Evolutionary conservation across 2,329 filamentous ascomycete species (phyloP).

Genomic region (Xylariaceae sp.): DNA sequence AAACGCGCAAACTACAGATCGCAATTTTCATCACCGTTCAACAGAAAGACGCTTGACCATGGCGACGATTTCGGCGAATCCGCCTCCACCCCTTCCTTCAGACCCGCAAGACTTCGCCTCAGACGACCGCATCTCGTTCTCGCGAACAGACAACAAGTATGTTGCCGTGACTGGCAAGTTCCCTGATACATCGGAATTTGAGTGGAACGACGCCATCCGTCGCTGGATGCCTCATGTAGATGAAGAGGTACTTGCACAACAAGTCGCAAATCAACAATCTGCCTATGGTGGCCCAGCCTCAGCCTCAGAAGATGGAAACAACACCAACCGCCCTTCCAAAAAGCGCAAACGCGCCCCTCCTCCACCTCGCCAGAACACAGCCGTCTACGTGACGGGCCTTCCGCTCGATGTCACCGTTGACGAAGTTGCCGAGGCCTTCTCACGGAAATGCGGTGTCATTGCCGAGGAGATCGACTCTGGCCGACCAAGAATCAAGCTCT

Average conservation of each 20-base stretch:
- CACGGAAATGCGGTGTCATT: conserved; percentile 79
- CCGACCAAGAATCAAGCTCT: conserved; percentile 87
- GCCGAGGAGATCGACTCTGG: conserved; percentile 91
- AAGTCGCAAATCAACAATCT: conserved; percentile 32
- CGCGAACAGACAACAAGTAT: conserved; percentile 76
- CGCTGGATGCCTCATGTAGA: conserved; percentile 67
- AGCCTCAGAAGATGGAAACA: conserved; percentile 31
- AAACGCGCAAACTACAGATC: too few species aligned
- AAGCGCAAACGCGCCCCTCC: conserved; percentile 48
- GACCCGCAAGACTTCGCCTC: conserved; percentile 66
- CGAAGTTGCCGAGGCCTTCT: conserved; percentile 82
- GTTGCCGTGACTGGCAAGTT: conserved; percentile 62
- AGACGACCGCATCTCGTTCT: conserved; percentile 83
- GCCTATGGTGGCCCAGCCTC: conserved; percentile 35
- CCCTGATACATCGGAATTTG: conserved; percentile 79
- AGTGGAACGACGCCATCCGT: conserved; percentile 68
- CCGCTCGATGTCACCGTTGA: conserved; percentile 73
- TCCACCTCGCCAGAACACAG: conserved; percentile 69
- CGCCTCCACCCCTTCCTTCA: conserved; percentile 45
- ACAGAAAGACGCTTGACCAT: too few species aligned
- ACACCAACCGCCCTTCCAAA: conserved; percentile 29
- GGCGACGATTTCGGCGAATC: too few species aligned
- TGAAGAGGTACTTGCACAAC: conserved; percentile 37
- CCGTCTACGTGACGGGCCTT: conserved; percentile 86
- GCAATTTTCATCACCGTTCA: too few species aligned